Conservation (phyloP, 441 rosid species). For the Geranium incanum region DNA sequence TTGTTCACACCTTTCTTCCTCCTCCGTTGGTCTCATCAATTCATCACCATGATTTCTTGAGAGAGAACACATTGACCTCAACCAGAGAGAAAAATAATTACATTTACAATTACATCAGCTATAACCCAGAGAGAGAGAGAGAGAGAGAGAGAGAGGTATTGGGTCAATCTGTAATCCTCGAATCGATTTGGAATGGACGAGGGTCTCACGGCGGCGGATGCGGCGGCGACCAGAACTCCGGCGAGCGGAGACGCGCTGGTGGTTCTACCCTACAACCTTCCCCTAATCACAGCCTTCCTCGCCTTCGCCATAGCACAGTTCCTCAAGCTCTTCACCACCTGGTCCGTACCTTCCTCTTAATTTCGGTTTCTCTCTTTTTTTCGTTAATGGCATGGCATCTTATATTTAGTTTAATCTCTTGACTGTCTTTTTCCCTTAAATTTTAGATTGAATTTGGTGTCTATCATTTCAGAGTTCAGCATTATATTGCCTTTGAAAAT, state of each 20-base stretch:
- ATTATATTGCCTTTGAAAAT: not conserved
- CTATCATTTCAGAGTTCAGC: not conserved
- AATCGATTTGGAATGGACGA: conserved; percentile 42
- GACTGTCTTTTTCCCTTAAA: conserved; percentile 1
- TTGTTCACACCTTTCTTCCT: not conserved
- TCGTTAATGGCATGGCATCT: too few species aligned
- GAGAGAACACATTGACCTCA: not conserved
- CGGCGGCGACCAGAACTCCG: conserved; percentile 24
- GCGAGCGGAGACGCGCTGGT: conserved; percentile 29
- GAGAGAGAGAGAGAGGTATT: not conserved
- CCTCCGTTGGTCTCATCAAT: not conserved
- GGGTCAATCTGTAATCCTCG: not conserved
- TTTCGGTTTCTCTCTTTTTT: too few species aligned
- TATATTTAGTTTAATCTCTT: not conserved
- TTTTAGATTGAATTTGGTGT: not conserved
- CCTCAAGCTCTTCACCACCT: conserved; percentile 89
- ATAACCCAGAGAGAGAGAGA: not conserved
- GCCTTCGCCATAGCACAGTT: conserved; percentile 88
- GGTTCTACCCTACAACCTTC: conserved; percentile 55
- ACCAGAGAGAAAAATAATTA: not conserved
- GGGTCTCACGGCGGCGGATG: conserved; percentile 59
- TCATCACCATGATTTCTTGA: not conserved
- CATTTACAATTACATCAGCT: too few species aligned
- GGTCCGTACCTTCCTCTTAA: conserved; percentile 32
- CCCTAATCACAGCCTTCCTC: conserved; percentile 76